Base-by-base conservation (phyloP, 169 alveolate genomes). In the Plasmodium adleri region DNA sequence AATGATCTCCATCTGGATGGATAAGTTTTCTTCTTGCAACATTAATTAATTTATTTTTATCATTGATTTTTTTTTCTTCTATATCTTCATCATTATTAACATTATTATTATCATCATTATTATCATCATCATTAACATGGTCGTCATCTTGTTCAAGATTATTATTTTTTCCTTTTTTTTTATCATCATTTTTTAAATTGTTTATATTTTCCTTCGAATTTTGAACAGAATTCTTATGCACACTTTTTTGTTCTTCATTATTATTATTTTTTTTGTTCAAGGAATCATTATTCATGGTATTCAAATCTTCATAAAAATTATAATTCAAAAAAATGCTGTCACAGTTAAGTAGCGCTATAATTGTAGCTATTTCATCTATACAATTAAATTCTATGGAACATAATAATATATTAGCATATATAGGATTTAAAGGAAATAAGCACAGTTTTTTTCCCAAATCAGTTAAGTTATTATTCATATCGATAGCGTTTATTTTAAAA, bases 1-100 rank as follows among this genome's bases (percentile, higher is more conserved):
- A 92, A 90, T 98, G 99, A 74, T 98, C 99, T 0, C 99, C 99
- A 74, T 97, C 99, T 75, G 97, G 96, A 89, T 98, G 99, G 0
- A 96, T 90, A 93, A 98, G 98, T 80, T 97, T 93, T 58, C 96
- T 89, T 92, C 97, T 97, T 20, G 99, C 98, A 24, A 95, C 95
- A 90, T 97, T 99, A 22, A 99, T 98, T 75, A 93, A 94, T 75
- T 93, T 92, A 80, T 90, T 88, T 70, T 74, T 91, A 32, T 98
- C 99, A 74, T 95, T 96, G 6, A 99, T 99, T 54, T 71, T 58
- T 4, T 49, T 20, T 47, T 67, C 91, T 24, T 39, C 85, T 2
- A 15, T 8, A 58, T 73, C 32, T 9, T 64, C 72, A 12, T 50
- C 50, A 24, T 43, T 45, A 4, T 7, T 6, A 3, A 9, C 22